phyloP scores from a whole-genome alignment of 768 basidiomycete genomes.

The Psilocybe sp. region DNA sequence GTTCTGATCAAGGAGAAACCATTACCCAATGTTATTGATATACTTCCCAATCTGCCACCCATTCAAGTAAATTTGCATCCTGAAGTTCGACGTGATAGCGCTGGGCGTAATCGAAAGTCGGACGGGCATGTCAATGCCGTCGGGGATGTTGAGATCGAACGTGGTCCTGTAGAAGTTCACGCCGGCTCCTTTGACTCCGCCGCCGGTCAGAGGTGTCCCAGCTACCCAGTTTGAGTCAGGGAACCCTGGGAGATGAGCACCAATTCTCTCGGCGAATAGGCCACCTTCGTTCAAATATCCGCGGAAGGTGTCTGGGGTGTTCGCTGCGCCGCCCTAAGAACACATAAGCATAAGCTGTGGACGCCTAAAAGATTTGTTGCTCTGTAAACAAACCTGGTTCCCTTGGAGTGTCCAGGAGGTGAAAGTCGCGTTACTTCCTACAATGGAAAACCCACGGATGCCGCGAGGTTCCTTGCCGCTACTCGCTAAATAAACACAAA shows the following conservation, averaged over 20 bases:
- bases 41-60: constrained; percentile 56
- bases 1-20: not conserved
- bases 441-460: constrained; percentile 41
- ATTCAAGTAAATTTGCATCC: constrained; percentile 48
- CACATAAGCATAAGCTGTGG: not conserved
- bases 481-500: constrained; percentile 30
- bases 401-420: constrained; percentile 69
- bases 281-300: constrained; percentile 73
- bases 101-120: constrained; percentile 44
- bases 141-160: constrained; percentile 52
- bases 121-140: constrained; percentile 41
- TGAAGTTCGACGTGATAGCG: constrained; percentile 41
- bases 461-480: constrained; percentile 49
- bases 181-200: constrained; percentile 62
- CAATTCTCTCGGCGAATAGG: constrained; percentile 59
- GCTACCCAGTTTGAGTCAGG: constrained; percentile 56
- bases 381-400: constrained; percentile 57
- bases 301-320: constrained; percentile 15
- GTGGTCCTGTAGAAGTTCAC: constrained; percentile 80
- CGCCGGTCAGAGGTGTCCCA: constrained; percentile 50
- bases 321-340: constrained; percentile 19
- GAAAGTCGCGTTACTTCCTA: constrained; percentile 45
- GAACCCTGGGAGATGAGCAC: constrained; percentile 74
- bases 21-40: constrained; percentile 48
- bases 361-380: not conserved